phyloP scores from a whole-genome alignment of 1,284 basidiomycete genomes.

The Ustilago shanxiensis region DNA sequence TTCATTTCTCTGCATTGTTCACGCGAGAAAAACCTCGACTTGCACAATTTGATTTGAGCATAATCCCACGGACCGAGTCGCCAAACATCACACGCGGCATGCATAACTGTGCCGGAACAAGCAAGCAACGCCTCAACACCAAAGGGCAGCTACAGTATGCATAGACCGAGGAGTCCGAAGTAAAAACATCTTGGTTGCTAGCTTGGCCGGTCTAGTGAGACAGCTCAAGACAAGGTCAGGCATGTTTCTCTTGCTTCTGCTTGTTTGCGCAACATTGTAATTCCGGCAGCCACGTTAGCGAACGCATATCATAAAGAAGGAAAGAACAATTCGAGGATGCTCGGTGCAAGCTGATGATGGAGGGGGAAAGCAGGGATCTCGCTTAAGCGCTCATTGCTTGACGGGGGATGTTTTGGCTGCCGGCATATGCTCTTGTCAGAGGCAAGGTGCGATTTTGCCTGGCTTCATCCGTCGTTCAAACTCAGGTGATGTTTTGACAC shows the following conservation, averaged over 20 bases:
- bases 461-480: conserved; percentile 40
- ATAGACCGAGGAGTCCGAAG: not conserved
- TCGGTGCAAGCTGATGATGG: not conserved
- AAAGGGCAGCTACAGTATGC: not conserved
- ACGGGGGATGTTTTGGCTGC: conserved; percentile 7
- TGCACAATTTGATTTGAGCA: conserved; percentile 1
- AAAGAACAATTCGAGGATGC: not conserved
- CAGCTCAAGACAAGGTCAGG: conserved; percentile 10
- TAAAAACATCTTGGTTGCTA: not conserved
- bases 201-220: conserved; percentile 9
- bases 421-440: conserved; percentile 30
- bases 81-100: not conserved
- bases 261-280: not conserved
- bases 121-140: not conserved
- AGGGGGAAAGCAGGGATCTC: conserved; percentile 2
- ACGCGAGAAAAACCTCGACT: not conserved
- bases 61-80: conserved; percentile 1
- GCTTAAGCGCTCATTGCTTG: conserved; percentile 20
- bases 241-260: not conserved
- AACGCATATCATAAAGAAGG: conserved; percentile 5
- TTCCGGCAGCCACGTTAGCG: not conserved
- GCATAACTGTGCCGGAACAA: not conserved
- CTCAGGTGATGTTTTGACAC: conserved; percentile 49
- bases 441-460: not conserved
- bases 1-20: not conserved